phyloP scores from a whole-genome alignment of 2,329 filamentous ascomycete species.

The Pleomassaria siparia region DNA sequence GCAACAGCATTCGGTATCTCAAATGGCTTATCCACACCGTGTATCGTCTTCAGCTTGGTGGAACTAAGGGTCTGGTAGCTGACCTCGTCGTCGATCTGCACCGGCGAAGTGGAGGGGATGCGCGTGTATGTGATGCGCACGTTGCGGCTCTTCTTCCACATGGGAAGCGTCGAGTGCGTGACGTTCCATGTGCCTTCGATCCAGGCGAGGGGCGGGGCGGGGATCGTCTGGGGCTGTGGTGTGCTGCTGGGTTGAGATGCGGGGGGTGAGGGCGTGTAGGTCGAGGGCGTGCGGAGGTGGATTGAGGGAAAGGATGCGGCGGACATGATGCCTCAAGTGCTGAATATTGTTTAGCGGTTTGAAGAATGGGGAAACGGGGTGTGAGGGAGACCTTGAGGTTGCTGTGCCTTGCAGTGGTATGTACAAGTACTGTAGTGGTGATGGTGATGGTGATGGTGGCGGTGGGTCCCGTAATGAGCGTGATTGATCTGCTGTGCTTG shows the following conservation, averaged over 20 bases:
- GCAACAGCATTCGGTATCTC: slow-evolving; percentile 19
- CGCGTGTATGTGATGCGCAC: slow-evolving; percentile 75
- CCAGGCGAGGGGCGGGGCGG: slow-evolving; percentile 42
- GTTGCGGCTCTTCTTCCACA: slow-evolving; percentile 81
- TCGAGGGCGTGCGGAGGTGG: slow-evolving; percentile 30
- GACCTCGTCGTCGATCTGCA: slow-evolving; percentile 69
- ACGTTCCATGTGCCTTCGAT: slow-evolving; percentile 40
- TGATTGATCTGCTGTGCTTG: too few relatives aligned
- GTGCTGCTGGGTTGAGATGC: too few relatives aligned
- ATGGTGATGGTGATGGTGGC: too few relatives aligned
- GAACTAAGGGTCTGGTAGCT: slow-evolving; percentile 62
- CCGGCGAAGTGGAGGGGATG: slow-evolving; percentile 22
- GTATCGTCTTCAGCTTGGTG: slow-evolving; percentile 60
- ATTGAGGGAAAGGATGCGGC: slow-evolving; percentile 3
- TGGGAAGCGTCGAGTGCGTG: slow-evolving; percentile 49
- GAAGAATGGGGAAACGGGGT: too few relatives aligned
- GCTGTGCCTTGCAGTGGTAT: too few relatives aligned
- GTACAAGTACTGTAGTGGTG: too few relatives aligned
- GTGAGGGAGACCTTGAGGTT: too few relatives aligned
- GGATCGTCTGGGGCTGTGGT: slow-evolving; percentile 17
- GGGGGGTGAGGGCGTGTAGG: slow-evolving; percentile 17
- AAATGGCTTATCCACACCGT: slow-evolving; percentile 63
- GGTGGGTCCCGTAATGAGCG: too few relatives aligned
- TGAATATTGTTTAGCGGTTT: too few relatives aligned
- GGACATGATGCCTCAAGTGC: too few relatives aligned